Evolutionary conservation across 2,329 filamentous ascomycete genomes (phyloP).

Genomic region (Onygenales sp.): DNA sequence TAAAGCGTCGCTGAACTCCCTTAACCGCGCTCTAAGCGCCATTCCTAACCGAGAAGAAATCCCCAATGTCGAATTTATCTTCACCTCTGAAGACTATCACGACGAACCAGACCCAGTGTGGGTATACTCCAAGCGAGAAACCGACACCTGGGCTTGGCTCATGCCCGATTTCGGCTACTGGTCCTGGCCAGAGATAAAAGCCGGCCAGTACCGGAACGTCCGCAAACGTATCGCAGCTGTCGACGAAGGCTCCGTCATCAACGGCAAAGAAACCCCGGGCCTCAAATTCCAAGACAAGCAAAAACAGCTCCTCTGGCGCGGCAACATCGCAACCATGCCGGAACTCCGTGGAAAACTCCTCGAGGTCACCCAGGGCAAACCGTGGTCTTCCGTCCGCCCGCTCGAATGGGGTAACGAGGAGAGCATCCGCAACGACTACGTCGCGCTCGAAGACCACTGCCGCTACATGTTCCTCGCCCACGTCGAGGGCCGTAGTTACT

Average conservation of each 20-base stretch:
- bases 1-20: slow-evolving; percentile 36
- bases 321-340: slow-evolving; percentile 30
- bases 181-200: slow-evolving; percentile 42
- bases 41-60: slow-evolving; percentile 29
- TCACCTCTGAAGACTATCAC: slow-evolving; percentile 38
- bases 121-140: slow-evolving; percentile 33
- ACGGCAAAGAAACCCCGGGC: slow-evolving; percentile 11
- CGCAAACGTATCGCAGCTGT: slow-evolving; percentile 27
- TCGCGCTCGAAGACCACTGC: slow-evolving; percentile 46
- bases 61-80: slow-evolving; percentile 42
- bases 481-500: slow-evolving; percentile 46
- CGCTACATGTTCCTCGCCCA: slow-evolving; percentile 46
- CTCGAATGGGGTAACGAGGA: slow-evolving; percentile 34
- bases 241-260: slow-evolving; percentile 21
- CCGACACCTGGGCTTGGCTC: slow-evolving; percentile 37
- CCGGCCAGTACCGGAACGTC: slow-evolving; percentile 36
- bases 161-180: slow-evolving; percentile 48
- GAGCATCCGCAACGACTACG: slow-evolving; percentile 30
- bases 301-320: slow-evolving; percentile 42
- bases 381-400: slow-evolving; percentile 38
- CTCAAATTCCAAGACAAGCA: slow-evolving; percentile 29
- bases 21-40: slow-evolving; percentile 39
- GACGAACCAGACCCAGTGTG: slow-evolving; percentile 28
- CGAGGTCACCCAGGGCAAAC: slow-evolving; percentile 27
- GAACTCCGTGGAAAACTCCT: slow-evolving; percentile 32